Conservation (phyloP, 1,139 yeast genomes). For the Starmera stellimalicola region DNA sequence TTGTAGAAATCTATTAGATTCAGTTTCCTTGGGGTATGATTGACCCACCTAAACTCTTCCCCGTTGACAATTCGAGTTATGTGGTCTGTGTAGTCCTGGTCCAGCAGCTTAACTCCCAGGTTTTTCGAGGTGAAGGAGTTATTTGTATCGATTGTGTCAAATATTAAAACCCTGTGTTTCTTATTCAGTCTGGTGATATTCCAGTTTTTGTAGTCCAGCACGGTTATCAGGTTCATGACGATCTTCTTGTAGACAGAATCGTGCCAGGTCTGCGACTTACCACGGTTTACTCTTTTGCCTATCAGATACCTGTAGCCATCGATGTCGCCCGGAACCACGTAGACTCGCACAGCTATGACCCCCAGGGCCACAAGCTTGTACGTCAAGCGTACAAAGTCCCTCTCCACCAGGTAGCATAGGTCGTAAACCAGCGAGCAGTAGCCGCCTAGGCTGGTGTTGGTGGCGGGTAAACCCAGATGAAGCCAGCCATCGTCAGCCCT, state of each 20-base stretch:
- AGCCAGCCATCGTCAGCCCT: constrained; percentile 38
- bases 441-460: constrained; percentile 2
- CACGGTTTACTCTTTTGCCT: constrained; percentile 25
- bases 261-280: constrained; percentile 23
- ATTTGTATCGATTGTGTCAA: constrained; percentile 9
- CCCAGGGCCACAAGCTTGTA: constrained; percentile 17
- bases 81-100: too few species aligned
- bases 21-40: too few species aligned
- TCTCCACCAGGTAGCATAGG: constrained; percentile 30
- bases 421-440: constrained; percentile 22
- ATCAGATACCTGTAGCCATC: constrained; percentile 26
- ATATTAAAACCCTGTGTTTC: constrained; percentile 2
- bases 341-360: constrained; percentile 31
- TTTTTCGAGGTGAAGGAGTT: constrained; percentile 7
- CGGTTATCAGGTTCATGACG: constrained; percentile 26
- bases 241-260: constrained; percentile 20
- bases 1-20: background rate
- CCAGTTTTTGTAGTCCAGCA: constrained; percentile 29
- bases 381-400: constrained; percentile 36
- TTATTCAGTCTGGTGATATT: constrained; percentile 2
- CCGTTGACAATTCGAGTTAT: too few species aligned
- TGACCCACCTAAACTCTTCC: too few species aligned
- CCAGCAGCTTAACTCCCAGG: too few species aligned
- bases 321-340: constrained; percentile 38
- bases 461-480: constrained; percentile 35